phyloP scores from a whole-genome alignment of 2,329 filamentous ascomycete genomes.

The Colletotrichum incanum region DNA sequence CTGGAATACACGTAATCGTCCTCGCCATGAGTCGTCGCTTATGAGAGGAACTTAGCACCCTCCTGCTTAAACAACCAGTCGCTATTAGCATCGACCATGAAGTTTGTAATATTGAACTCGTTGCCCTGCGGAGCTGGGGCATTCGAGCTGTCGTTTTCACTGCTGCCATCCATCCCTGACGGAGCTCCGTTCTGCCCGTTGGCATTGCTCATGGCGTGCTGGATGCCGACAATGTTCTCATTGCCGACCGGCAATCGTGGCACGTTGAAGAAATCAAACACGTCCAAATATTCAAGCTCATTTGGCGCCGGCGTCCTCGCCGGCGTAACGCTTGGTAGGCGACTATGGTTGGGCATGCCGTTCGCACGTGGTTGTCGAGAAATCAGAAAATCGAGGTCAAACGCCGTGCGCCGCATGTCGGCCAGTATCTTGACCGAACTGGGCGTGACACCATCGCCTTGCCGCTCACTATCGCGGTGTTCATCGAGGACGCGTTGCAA shows the following conservation, averaged over 20 bases:
- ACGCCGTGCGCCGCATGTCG: slow-evolving; percentile 92
- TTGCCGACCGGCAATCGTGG: slow-evolving; percentile 76
- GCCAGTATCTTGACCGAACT: slow-evolving; percentile 89
- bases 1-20: neutral
- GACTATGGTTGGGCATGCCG: slow-evolving; percentile 56
- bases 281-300: slow-evolving; percentile 90
- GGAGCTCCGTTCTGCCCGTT: slow-evolving; percentile 43
- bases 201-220: slow-evolving; percentile 43
- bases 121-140: slow-evolving; percentile 59
- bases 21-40: neutral
- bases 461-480: slow-evolving; percentile 83
- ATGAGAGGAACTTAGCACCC: slow-evolving; percentile 47
- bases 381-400: slow-evolving; percentile 91
- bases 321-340: slow-evolving; percentile 70
- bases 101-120: slow-evolving; percentile 85
- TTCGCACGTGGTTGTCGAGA: slow-evolving; percentile 78
- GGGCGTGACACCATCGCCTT: slow-evolving; percentile 82
- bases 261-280: slow-evolving; percentile 96
- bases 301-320: slow-evolving; percentile 81
- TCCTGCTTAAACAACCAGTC: slow-evolving; percentile 81
- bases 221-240: slow-evolving; percentile 48
- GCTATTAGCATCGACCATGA: slow-evolving; percentile 81
- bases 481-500: slow-evolving; percentile 89
- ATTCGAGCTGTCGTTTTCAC: slow-evolving; percentile 48
- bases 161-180: slow-evolving; percentile 42